A percentile compares a stretch with the other conserved stretches of the same genome.
Evolutionary conservation across 345 rosid genomes (phyloP).

Genomic region (Trapa incisa): DNA sequence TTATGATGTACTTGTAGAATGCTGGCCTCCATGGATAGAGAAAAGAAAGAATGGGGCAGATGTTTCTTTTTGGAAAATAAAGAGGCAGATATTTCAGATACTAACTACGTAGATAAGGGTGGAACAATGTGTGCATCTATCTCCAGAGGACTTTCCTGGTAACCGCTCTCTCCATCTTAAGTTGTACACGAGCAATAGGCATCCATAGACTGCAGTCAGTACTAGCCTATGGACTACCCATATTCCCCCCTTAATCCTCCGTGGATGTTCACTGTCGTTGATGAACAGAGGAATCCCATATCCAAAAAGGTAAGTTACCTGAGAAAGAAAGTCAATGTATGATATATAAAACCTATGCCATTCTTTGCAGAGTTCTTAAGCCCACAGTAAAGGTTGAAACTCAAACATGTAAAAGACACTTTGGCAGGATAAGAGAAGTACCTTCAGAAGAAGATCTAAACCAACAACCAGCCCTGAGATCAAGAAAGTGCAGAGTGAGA

Average conservation of each 20-base stretch:
- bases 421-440: constrained; percentile 8
- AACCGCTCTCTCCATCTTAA: constrained; percentile 77
- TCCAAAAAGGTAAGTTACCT: constrained; percentile 66
- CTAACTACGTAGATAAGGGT: not conserved
- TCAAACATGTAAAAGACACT: not conserved
- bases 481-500: constrained; percentile 55
- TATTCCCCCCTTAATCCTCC: constrained; percentile 61
- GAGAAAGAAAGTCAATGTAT: constrained; percentile 8
- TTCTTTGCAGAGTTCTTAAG: not conserved
- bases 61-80: not conserved
- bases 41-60: not conserved
- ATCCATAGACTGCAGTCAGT: constrained; percentile 62
- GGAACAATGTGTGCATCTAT: not conserved
- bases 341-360: not conserved
- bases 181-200: constrained; percentile 59
- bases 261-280: constrained; percentile 33
- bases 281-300: constrained; percentile 73
- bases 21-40: constrained; percentile 37
- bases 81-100: not conserved
- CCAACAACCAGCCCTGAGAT: constrained; percentile 63
- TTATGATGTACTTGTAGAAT: constrained; percentile 56
- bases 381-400: not conserved
- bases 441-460: constrained; percentile 84
- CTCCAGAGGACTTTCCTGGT: constrained; percentile 41
- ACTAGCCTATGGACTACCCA: constrained; percentile 76